A percentile compares a stretch with the other conserved stretches of the same genome.
Evolutionary conservation across 2,329 filamentous ascomycete species (phyloP).

Genomic region (Ophiobolus disseminans): DNA sequence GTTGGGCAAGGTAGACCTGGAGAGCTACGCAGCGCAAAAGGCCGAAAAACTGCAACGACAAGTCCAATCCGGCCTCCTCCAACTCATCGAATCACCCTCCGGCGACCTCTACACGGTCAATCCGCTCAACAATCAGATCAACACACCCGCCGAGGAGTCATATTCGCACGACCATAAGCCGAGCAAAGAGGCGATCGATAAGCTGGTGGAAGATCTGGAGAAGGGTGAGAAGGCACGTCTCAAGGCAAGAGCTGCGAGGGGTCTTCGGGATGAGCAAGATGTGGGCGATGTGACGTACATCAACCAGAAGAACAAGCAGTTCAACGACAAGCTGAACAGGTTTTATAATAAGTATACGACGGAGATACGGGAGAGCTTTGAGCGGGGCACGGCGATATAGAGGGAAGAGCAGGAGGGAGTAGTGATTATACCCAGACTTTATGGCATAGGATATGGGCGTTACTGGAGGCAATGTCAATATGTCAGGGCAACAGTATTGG

Average conservation of each 20-base stretch:
- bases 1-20: slow-evolving; percentile 73
- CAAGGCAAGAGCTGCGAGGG: slow-evolving; percentile 84
- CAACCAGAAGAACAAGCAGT: slow-evolving; percentile 99
- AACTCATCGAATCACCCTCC: slow-evolving; percentile 94
- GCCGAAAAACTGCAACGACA: slow-evolving; percentile 83
- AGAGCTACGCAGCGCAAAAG: slow-evolving; percentile 87
- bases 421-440: slow-evolving; percentile 34
- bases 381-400: slow-evolving; percentile 93
- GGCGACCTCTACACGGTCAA: slow-evolving; percentile 90
- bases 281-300: slow-evolving; percentile 96
- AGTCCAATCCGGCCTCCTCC: slow-evolving; percentile 81
- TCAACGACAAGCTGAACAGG: slow-evolving; percentile 93
- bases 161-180: slow-evolving; percentile 86
- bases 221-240: slow-evolving; percentile 87
- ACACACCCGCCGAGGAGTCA: slow-evolving; percentile 83
- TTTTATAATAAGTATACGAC: slow-evolving; percentile 99
- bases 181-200: slow-evolving; percentile 84
- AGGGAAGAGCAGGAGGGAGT: slow-evolving; percentile 2
- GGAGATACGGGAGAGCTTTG: slow-evolving; percentile 96
- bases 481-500: background rate
- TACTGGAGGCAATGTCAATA: slow-evolving; percentile 11
- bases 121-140: slow-evolving; percentile 88
- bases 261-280: slow-evolving; percentile 72
- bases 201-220: slow-evolving; percentile 82
- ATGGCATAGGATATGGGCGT: slow-evolving; percentile 4